Evolutionary conservation across 352 stramenopile genomes (phyloP).

Genomic region (Pythium apleroticum): DNA sequence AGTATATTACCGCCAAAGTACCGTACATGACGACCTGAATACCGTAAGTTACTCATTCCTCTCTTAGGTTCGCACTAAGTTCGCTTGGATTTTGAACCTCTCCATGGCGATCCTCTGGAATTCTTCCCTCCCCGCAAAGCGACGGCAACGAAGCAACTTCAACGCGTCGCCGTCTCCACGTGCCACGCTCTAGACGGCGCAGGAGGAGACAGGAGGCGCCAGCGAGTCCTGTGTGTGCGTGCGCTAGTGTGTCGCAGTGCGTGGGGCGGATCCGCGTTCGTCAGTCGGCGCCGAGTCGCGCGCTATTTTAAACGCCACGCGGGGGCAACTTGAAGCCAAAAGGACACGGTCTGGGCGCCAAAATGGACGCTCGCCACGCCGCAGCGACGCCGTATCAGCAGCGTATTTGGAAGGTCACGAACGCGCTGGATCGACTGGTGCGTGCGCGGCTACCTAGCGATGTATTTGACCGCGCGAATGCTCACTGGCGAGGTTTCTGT

Average conservation of each 20-base stretch:
- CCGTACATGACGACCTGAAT: too few species aligned
- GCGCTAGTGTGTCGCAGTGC: neutral
- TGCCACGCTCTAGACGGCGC: neutral
- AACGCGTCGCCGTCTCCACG: neutral
- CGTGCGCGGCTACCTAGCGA: neutral
- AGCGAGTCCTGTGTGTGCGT: neutral
- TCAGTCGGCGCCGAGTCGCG: neutral
- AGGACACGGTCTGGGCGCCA: neutral
- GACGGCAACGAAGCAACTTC: neutral
- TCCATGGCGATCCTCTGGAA: neutral
- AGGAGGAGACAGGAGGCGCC: neutral
- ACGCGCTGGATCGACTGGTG: conserved; percentile 36
- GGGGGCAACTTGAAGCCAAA: neutral
- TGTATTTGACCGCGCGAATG: neutral
- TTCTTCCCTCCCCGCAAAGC: neutral
- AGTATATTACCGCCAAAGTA: too few species aligned
- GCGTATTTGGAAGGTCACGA: conserved; percentile 62
- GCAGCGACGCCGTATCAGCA: conserved; percentile 18
- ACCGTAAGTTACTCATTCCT: too few species aligned
- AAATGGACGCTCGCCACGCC: neutral
- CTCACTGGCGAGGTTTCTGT: neutral
- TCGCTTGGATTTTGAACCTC: neutral
- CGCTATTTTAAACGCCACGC: conserved; percentile 2
- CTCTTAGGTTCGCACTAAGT: neutral
- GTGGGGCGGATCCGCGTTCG: too few species aligned